Percentiles rank a stretch among this genome's conserved stretches.
Conservation (phyloP, 2,329 filamentous ascomycete species). For the Trichoderma sp. region DNA sequence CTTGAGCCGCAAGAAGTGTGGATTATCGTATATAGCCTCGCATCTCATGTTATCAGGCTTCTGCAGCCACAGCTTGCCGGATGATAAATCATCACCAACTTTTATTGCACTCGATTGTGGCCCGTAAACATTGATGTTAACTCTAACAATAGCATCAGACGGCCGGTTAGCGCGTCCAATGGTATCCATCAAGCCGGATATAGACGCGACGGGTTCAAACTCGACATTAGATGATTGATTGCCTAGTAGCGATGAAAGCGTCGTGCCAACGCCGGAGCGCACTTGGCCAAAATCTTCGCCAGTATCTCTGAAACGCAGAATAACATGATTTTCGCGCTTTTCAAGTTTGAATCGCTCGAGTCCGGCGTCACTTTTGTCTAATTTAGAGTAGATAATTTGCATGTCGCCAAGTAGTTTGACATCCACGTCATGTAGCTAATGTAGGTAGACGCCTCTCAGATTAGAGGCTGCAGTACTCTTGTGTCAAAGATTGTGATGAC, state of each 20-base stretch:
- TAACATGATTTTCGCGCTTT: background rate
- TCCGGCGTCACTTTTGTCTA: background rate
- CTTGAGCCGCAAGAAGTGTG: slow-evolving; percentile 1
- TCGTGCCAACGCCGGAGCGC: background rate
- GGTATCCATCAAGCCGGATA: slow-evolving; percentile 23
- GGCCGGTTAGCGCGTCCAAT: slow-evolving; percentile 29
- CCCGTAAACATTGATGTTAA: slow-evolving; percentile 40
- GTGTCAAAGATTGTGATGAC: background rate
- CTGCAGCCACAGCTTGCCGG: slow-evolving; percentile 36
- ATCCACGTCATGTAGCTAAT: slow-evolving; percentile 9
- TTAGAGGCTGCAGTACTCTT: background rate
- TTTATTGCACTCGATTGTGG: slow-evolving; percentile 20
- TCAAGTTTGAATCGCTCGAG: background rate
- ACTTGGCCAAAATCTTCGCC: background rate
- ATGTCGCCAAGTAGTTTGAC: slow-evolving; percentile 9
- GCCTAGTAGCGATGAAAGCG: background rate
- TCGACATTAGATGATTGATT: background rate
- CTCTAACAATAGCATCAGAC: slow-evolving; percentile 29
- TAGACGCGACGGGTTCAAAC: slow-evolving; percentile 19
- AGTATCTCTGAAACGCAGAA: background rate
- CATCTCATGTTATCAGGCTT: slow-evolving; percentile 27
- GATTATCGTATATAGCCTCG: slow-evolving; percentile 10
- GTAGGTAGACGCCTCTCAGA: background rate
- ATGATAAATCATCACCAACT: slow-evolving; percentile 31
- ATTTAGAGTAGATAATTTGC: background rate